These are phyloP conservation scores for Clavispora santaluciae DNA, from an alignment of 805 yeast genomes.

Conservation along the genomic window DNA sequence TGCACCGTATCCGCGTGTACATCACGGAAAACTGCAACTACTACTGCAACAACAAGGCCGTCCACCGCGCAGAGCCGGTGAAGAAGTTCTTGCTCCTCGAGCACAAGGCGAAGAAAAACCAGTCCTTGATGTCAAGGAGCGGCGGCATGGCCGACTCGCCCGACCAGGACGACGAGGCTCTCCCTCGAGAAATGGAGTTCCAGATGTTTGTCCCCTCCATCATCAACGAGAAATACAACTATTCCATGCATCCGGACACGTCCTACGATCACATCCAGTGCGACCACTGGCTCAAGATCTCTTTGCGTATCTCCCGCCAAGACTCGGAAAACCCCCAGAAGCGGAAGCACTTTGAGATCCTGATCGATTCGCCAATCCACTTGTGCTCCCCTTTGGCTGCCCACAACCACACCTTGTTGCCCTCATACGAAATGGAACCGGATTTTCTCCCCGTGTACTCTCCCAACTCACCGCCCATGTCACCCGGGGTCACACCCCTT, in stretches of 20 bases:
- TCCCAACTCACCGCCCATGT: conserved; percentile 42
- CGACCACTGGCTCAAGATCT: conserved; percentile 93
- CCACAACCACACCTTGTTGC: conserved; percentile 73
- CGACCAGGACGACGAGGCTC: conserved; percentile 48
- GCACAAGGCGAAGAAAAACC: conserved; percentile 57
- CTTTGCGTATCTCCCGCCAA: conserved; percentile 70
- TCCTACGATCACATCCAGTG: conserved; percentile 74
- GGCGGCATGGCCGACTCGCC: conserved; percentile 24
- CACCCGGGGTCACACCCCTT: conserved; percentile 51
- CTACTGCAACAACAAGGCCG: conserved; percentile 77
- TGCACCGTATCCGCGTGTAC: conserved; percentile 82
- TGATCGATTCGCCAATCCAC: conserved; percentile 92
- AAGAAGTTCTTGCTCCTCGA: conserved; percentile 77
- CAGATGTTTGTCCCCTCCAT: conserved; percentile 78
- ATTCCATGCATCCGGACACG: conserved; percentile 75
- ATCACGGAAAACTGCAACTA: conserved; percentile 89
- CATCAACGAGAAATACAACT: conserved; percentile 48
- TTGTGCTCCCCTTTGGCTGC: conserved; percentile 72
- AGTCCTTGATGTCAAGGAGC: conserved; percentile 43
- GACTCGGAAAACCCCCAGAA: conserved; percentile 51
- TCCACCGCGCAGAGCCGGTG: conserved; percentile 88
- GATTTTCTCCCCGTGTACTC: conserved; percentile 23
- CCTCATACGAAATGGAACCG: conserved; percentile 51
- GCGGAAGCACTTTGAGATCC: conserved; percentile 88
- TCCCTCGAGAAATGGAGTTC: conserved; percentile 78